phyloP scores from a whole-genome alignment of 768 basidiomycete genomes.

The Macrolepiota fuliginosa region DNA sequence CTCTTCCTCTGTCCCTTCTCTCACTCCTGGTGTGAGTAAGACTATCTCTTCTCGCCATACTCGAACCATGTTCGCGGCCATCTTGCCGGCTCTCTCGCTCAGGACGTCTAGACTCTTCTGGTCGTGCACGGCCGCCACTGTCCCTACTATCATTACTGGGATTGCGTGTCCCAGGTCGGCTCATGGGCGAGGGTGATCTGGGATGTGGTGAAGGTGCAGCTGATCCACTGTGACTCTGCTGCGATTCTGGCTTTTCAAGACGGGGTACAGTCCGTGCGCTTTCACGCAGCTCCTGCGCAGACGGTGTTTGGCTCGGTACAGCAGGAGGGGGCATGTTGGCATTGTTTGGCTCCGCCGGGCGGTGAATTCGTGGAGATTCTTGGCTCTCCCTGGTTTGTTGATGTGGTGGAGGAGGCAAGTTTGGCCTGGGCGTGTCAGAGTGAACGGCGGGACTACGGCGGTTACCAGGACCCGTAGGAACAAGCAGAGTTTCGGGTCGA shows the following conservation, averaged over 20 bases:
- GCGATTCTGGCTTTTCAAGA: constrained; percentile 39
- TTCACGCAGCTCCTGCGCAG: constrained; percentile 78
- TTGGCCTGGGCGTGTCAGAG: constrained; percentile 8
- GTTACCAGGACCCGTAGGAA: constrained; percentile 12
- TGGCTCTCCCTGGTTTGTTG: constrained; percentile 11
- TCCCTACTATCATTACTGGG: constrained; percentile 70
- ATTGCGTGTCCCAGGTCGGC: constrained; percentile 66
- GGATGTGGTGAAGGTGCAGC: constrained; percentile 56
- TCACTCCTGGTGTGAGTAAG: constrained; percentile 53
- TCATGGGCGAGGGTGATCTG: constrained; percentile 65
- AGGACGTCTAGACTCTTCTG: constrained; percentile 47
- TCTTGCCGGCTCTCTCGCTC: constrained; percentile 55
- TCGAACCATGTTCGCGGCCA: constrained; percentile 36
- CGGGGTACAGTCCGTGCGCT: constrained; percentile 66
- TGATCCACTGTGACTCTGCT: constrained; percentile 53
- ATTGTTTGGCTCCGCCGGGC: constrained; percentile 30
- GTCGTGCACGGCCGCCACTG: constrained; percentile 61
- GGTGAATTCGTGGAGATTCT: constrained; percentile 36
- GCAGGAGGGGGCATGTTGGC: constrained; percentile 74
- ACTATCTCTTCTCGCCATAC: constrained; percentile 44
- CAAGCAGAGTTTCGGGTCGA: constrained; percentile 9
- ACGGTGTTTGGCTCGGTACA: constrained; percentile 73
- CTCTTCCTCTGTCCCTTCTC: constrained; percentile 42
- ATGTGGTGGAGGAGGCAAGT: constrained; percentile 3
- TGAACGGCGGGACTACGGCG: constrained; percentile 10